Conservation (phyloP, 768 basidiomycete genomes). For the Suillus spraguei region DNA sequence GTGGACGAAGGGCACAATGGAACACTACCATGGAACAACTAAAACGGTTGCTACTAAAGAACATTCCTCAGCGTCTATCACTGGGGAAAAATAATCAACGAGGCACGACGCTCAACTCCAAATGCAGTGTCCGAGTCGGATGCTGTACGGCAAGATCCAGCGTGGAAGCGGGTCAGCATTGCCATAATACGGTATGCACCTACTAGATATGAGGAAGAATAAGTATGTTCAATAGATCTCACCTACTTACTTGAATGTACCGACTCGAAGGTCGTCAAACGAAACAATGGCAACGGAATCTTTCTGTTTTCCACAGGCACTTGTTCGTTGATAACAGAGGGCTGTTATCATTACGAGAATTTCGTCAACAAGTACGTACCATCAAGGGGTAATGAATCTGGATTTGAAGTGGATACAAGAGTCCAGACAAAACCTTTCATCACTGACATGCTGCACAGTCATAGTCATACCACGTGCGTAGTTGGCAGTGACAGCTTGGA, state of each 20-base stretch:
- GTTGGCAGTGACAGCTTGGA: neutral
- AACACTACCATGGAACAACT: neutral
- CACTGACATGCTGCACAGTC: neutral
- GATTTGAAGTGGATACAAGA: neutral
- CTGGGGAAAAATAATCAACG: neutral
- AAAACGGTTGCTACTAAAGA: neutral
- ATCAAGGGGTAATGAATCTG: neutral
- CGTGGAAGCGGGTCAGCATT: too few relatives aligned
- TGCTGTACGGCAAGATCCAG: neutral
- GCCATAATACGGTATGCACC: neutral
- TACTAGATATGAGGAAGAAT: neutral
- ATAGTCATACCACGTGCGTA: neutral
- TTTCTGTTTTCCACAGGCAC: neutral
- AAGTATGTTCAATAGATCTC: neutral
- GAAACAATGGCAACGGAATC: neutral
- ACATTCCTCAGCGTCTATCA: neutral
- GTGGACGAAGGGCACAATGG: neutral
- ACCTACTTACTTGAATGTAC: neutral
- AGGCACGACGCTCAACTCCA: neutral
- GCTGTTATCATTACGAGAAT: neutral
- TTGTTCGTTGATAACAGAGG: too few relatives aligned
- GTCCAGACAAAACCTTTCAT: neutral
- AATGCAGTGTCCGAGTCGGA: neutral
- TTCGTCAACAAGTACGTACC: neutral
- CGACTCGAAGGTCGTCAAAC: neutral